Evolutionary conservation across 345 rosid genomes (phyloP), one percentile per base, ranked within the genome.

Genomic region (Gossypioides kirkii): DNA sequence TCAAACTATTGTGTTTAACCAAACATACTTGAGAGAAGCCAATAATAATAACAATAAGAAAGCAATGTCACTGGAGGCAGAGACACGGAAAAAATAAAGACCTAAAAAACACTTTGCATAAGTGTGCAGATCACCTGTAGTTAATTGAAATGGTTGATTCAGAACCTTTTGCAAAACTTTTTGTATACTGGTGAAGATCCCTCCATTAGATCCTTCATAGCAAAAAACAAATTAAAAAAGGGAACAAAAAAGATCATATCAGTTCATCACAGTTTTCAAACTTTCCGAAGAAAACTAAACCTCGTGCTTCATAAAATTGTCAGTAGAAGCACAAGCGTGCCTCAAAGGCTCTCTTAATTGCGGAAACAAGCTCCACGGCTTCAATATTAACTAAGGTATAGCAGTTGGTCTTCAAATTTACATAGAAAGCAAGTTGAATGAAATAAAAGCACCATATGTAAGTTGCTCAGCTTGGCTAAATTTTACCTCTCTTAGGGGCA

Each of bases 111-210:
- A 54, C 25, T 13, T 72, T 22, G 28, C 58, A 45, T 11, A 56
- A 22, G 62, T 11, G 62, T 58, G 61, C 8, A 16, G 2, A 25
- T 73, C 54, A 89, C 89, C 93, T 84, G 82, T 54, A 45, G 80
- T 54, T 68, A 79, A 70, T 69, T 68, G 73, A 55, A 69, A 69
- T 22, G 50, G 81, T 65, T 71, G 84, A 77, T 77, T 74, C 13
- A 73, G 58, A 81, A 72, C 75, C n/a, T 78, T 77, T 66, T 69
- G 81, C 18, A 69, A 67, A 69, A 74, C 70, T 71, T 26, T 75
- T 12, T 41, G 78, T 50, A 81, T 76, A 73, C 66, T 66, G 66
- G 73, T 47, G 74, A 78, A 78, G 67, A 80, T 43, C 46, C 78
- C 84, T 74, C 78, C 64, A 28, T 59, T 74, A 22, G 69, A 74